Evolutionary conservation across 169 alveolate genomes (phyloP).

Genomic region (Plasmodium falciparum): DNA sequence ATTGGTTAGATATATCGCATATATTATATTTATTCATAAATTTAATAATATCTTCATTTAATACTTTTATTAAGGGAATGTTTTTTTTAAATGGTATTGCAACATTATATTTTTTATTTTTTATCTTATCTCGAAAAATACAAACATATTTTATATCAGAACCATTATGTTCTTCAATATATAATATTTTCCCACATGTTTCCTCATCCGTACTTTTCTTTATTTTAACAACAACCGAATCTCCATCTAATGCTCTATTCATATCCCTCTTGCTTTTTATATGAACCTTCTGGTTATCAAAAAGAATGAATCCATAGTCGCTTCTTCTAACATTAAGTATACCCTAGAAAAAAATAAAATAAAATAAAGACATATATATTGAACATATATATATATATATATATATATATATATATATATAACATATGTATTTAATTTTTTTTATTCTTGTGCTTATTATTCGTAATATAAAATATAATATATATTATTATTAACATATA

Average conservation of each 20-base stretch:
- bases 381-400: not conserved
- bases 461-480: not conserved
- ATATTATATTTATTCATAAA: slow-evolving; percentile 48
- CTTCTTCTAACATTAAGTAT: slow-evolving; percentile 24
- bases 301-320: slow-evolving; percentile 44
- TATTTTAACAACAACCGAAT: slow-evolving; percentile 91
- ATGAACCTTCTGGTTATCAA: slow-evolving; percentile 26
- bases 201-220: not conserved
- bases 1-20: slow-evolving; percentile 25
- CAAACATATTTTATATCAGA: slow-evolving; percentile 54
- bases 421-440: not conserved
- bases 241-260: slow-evolving; percentile 94
- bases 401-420: slow-evolving; percentile 8
- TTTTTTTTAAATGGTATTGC: slow-evolving; percentile 74
- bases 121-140: slow-evolving; percentile 39
- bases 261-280: slow-evolving; percentile 73
- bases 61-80: slow-evolving; percentile 55
- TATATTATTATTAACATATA: not conserved
- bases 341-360: slow-evolving; percentile 8
- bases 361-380: not conserved
- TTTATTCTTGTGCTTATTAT: not conserved
- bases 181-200: slow-evolving; percentile 30
- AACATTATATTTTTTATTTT: slow-evolving; percentile 10
- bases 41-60: slow-evolving; percentile 22
- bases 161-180: slow-evolving; percentile 70